phyloP scores from a whole-genome alignment of 2,329 filamentous ascomycete genomes.

The Scedosporium apiospermum region DNA sequence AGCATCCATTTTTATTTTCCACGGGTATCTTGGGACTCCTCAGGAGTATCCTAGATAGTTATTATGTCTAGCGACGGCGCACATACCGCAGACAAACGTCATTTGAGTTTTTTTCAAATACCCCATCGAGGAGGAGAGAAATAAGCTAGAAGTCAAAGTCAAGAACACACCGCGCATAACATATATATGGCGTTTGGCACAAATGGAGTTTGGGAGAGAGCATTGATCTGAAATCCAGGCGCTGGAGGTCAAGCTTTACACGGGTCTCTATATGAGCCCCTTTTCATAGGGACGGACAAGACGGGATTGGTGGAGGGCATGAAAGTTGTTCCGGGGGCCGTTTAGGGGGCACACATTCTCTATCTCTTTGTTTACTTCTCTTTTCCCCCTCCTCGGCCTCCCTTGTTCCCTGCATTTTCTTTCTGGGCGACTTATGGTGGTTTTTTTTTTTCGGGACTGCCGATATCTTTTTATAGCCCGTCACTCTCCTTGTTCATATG shows the following conservation, averaged over 20 bases:
- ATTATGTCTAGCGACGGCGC: not conserved
- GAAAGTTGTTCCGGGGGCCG: not conserved
- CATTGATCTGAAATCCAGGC: not conserved
- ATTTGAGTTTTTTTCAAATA: not conserved
- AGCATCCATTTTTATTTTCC: too few species aligned
- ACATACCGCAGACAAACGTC: not conserved
- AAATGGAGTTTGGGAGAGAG: not conserved
- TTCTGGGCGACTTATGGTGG: not conserved
- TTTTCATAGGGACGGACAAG: not conserved
- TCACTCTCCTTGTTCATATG: not conserved
- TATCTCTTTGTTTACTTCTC: not conserved
- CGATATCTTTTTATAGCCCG: not conserved
- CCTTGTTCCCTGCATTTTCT: not conserved
- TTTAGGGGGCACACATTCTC: not conserved
- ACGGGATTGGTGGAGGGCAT: too few species aligned
- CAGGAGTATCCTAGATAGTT: not conserved
- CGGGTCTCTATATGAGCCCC: too few species aligned
- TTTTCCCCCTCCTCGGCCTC: not conserved
- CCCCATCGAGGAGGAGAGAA: not conserved
- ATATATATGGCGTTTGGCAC: slow-evolving; percentile 1
- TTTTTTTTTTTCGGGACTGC: not conserved
- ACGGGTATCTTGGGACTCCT: too few species aligned
- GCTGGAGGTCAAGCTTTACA: not conserved
- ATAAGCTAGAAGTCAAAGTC: not conserved
- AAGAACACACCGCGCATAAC: not conserved